Conservation (phyloP, 805 yeast genomes). For the Candida khao-thaluensis region DNA sequence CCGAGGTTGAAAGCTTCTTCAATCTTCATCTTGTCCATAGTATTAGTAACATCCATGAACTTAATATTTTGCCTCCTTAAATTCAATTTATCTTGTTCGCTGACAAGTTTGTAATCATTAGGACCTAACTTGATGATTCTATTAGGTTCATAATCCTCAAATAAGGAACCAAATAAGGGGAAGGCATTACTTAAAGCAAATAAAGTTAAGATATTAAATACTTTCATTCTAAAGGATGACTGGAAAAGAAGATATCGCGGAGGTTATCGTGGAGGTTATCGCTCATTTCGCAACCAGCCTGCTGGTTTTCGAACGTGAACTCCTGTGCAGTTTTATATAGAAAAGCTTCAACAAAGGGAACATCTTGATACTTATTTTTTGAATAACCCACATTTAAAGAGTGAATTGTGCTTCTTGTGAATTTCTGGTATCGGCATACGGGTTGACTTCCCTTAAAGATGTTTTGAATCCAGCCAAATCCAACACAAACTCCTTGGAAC, state of each 20-base stretch:
- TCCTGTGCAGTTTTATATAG: no score
- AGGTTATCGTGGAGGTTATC: no score
- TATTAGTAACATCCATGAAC: slow-evolving; percentile 65
- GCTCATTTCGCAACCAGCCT: no score
- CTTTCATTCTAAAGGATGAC: slow-evolving; percentile 1
- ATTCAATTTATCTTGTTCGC: slow-evolving; percentile 36
- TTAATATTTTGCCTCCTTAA: slow-evolving; percentile 44
- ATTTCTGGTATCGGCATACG: slow-evolving; percentile 47
- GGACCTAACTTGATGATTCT: slow-evolving; percentile 39
- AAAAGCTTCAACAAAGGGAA: no score
- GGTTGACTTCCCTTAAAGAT: slow-evolving; percentile 39
- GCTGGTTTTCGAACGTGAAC: no score
- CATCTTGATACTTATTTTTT: no score
- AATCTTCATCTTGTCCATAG: slow-evolving; percentile 24
- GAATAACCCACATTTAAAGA: no score
- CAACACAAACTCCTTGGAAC: slow-evolving; percentile 20
- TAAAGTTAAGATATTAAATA: background rate
- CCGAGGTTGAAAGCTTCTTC: slow-evolving; percentile 34
- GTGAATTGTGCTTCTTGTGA: no score
- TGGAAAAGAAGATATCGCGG: no score
- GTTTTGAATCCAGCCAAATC: slow-evolving; percentile 18
- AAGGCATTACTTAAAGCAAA: slow-evolving; percentile 9
- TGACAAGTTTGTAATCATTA: slow-evolving; percentile 26
- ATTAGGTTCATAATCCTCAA: slow-evolving; percentile 7
- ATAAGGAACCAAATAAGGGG: slow-evolving; percentile 10